phyloP scores from a whole-genome alignment of 169 alveolate genomes.

The Miamiensis avidus region DNA sequence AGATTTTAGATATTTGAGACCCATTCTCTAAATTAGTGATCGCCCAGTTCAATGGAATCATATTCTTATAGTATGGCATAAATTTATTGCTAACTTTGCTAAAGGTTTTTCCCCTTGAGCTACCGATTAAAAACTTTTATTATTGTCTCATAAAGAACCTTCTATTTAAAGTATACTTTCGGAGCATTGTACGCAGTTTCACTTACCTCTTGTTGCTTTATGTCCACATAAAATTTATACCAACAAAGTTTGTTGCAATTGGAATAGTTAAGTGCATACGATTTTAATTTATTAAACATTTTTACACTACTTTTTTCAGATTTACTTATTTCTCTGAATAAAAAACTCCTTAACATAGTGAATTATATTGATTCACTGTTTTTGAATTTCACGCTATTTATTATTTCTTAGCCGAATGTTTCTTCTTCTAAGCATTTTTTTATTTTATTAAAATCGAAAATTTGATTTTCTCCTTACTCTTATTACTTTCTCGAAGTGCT shows the following conservation, averaged over 20 bases:
- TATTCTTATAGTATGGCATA: neutral
- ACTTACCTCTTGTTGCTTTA: neutral
- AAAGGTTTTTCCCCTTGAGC: too few relatives aligned
- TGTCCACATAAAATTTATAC: neutral
- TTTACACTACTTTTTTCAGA: too few relatives aligned
- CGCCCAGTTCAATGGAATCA: neutral
- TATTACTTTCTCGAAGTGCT: too few relatives aligned
- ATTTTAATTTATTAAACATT: too few relatives aligned
- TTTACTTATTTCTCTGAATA: neutral
- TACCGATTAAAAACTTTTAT: too few relatives aligned
- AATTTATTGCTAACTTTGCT: neutral
- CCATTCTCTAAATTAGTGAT: neutral
- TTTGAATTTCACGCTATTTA: neutral
- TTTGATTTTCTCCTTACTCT: neutral
- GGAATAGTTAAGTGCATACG: neutral
- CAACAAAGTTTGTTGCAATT: neutral
- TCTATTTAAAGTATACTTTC: too few relatives aligned
- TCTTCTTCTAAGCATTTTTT: neutral
- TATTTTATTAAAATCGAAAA: neutral
- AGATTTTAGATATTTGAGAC: neutral
- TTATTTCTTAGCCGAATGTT: neutral
- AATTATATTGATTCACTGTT: neutral
- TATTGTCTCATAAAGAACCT: neutral
- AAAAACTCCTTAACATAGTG: too few relatives aligned
- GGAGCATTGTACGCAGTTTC: neutral